Base-by-base conservation (phyloP, 2,329 filamentous ascomycete genomes). In the Microsporum audouinii region DNA sequence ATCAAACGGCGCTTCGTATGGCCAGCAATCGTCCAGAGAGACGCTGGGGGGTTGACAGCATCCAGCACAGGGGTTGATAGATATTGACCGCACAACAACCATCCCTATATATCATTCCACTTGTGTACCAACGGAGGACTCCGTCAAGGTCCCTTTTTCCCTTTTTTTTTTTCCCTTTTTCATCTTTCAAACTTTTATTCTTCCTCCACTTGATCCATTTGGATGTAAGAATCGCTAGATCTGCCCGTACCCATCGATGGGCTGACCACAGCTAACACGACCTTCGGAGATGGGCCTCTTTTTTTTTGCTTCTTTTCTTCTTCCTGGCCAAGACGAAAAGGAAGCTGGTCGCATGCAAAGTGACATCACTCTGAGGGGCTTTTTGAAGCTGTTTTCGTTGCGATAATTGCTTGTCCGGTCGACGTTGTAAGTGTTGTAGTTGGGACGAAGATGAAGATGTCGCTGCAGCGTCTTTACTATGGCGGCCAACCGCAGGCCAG, bases 401-500 rank as follows among this genome's bases (percentile, higher is more conserved):
- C 1, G 5, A 6, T 17, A n/a, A n/a, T n/a, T 43, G 39, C 12
- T 5, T 43, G 39, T 43, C 1, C n/a, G 34, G 39, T n/a, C 27
- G 23, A 29, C 3, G 43, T 47, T 47, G 43, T 7, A 2, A 14
- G 14, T 12, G 45, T 49, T 29, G 45, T 43, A 5, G 23, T 14
- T 29, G 10, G 10, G 6, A 3, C 10, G 49, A 17, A 34, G 49
- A 17, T 3, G 33, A 17, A 55, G 49, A 55, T 55, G 49, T 29
- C 49, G 49, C 27, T 23, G 36, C 53, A 56, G 53, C 33, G 53
- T 70, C 85, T 90, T 65, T 94, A 88, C 76, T 89, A 90, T 77
- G 82, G 85, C 66, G 90, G 90, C 72, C 80, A 82, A 70, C 75
- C 80, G 51, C 88, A 89, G 69, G 75, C 79, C 31, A 81, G 84